Percentiles rank a stretch among this genome's conserved stretches.
These are phyloP conservation scores for Pythium myriotylum DNA, from an alignment of 352 stramenopile species.

Conservation along the genomic window DNA sequence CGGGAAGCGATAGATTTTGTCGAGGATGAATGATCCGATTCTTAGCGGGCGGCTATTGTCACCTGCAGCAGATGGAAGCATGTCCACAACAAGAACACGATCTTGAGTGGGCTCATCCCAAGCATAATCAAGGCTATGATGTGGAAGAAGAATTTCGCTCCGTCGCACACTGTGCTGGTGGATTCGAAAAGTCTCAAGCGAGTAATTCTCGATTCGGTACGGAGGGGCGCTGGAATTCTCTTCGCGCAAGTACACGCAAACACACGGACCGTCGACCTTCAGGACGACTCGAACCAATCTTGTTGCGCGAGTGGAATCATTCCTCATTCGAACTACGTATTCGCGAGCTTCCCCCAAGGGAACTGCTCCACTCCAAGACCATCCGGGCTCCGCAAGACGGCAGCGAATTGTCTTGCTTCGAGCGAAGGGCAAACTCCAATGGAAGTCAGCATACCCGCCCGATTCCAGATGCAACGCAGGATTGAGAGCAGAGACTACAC, in stretches of 20 bases:
- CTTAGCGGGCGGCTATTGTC: constrained; percentile 86
- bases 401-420: constrained; percentile 80
- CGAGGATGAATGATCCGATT: constrained; percentile 81
- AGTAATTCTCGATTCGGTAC: constrained; percentile 90
- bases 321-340: constrained; percentile 80
- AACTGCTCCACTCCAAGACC: constrained; percentile 85
- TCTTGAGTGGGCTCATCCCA: constrained; percentile 88
- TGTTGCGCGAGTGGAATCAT: constrained; percentile 78
- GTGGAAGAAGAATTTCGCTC: constrained; percentile 84
- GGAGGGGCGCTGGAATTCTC: constrained; percentile 76
- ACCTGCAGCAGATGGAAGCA: constrained; percentile 84
- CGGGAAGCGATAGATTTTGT: constrained; percentile 81
- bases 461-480: constrained; percentile 68
- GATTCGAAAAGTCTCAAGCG: constrained; percentile 84
- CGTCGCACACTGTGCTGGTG: constrained; percentile 81
- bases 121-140: constrained; percentile 87
- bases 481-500: constrained; percentile 66
- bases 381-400: constrained; percentile 71
- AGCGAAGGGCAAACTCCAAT: constrained; percentile 74
- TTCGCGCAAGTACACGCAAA: constrained; percentile 85
- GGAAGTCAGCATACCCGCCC: constrained; percentile 83
- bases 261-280: constrained; percentile 72
- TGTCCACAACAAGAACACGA: constrained; percentile 81
- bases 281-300: constrained; percentile 80
- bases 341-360: constrained; percentile 76